A percentile compares a stretch with the other conserved stretches of the same genome.
Conservation (phyloP, 176 grass and related monocot genomes). For the Guadua angustifolia region DNA sequence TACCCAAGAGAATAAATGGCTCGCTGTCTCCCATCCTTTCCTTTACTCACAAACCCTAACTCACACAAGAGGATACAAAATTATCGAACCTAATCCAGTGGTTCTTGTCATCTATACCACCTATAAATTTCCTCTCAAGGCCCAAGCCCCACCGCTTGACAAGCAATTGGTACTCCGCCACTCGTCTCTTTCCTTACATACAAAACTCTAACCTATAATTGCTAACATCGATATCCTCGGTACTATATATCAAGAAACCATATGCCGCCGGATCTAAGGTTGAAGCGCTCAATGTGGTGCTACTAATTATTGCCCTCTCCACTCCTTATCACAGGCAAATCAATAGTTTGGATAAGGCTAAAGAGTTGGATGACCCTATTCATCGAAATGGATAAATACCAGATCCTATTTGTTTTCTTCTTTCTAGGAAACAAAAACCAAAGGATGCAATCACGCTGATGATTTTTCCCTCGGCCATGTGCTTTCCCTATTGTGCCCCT, state of each 20-base stretch:
- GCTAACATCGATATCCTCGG: rapidly evolving
- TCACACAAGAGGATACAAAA: not conserved
- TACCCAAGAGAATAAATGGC: not conserved
- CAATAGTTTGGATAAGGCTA: not conserved
- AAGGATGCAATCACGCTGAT: too few relatives aligned
- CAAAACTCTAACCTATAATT: not conserved
- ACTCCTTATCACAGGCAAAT: not conserved
- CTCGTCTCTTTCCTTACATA: not conserved
- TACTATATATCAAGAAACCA: not conserved
- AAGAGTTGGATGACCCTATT: not conserved
- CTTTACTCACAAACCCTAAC: not conserved
- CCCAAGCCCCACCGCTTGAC: not conserved
- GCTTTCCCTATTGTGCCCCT: not conserved
- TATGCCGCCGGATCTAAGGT: not conserved
- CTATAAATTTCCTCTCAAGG: not conserved
- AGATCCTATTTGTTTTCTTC: not conserved
- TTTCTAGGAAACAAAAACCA: not conserved
- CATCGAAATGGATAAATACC: not conserved
- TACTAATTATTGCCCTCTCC: not conserved
- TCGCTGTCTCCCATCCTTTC: rapidly evolving
- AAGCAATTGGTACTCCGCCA: too few relatives aligned
- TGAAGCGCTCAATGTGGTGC: not conserved
- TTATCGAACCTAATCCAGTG: not conserved
- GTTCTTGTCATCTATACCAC: not conserved
- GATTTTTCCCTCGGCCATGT: too few relatives aligned